Percentiles rank a stretch among this genome's conserved stretches.
These are phyloP conservation scores for Aspergillus brunneoviolaceus DNA, from an alignment of 2,329 filamentous ascomycete genomes.

Conservation along the genomic window DNA sequence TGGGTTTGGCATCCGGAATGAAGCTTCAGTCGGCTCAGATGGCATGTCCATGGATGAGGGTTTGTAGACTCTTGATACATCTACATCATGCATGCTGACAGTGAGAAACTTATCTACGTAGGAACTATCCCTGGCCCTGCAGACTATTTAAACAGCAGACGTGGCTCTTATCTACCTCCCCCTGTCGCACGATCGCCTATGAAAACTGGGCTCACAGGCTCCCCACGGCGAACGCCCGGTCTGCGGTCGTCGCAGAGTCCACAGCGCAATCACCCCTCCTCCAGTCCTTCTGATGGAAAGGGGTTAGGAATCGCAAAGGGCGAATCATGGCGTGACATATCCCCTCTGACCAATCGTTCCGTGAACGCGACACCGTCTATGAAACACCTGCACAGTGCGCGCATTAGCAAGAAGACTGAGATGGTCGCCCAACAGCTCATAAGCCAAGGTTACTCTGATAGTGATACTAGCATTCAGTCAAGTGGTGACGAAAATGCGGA, in stretches of 20 bases:
- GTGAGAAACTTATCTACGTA: conserved; percentile 19
- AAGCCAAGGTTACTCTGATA: conserved; percentile 36
- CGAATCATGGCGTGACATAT: conserved; percentile 30
- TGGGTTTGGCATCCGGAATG: conserved; percentile 34
- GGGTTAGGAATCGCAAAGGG: conserved; percentile 22
- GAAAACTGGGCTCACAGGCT: conserved; percentile 45
- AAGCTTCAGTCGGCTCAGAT: conserved; percentile 54
- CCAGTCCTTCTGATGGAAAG: conserved; percentile 40
- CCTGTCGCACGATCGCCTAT: conserved; percentile 47
- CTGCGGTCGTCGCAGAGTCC: conserved; percentile 44
- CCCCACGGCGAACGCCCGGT: conserved; percentile 43
- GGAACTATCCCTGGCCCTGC: conserved; percentile 44
- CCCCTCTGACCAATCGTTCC: conserved; percentile 37
- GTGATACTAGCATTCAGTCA: conserved; percentile 30
- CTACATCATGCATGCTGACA: conserved; percentile 9
- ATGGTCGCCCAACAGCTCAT: conserved; percentile 22
- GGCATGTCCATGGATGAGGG: conserved; percentile 65
- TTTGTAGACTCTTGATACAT: conserved; percentile 39
- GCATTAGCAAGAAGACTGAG: conserved; percentile 21
- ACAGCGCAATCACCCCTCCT: conserved; percentile 34
- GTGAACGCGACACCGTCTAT: conserved; percentile 31
- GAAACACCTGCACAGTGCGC: conserved; percentile 25
- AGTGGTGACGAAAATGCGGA: conserved; percentile 37
- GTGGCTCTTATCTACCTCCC: conserved; percentile 38
- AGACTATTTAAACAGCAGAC: conserved; percentile 41